These are phyloP conservation scores for Pichia pseudocactophila DNA, from an alignment of 805 yeast species.

Conservation along the genomic window DNA sequence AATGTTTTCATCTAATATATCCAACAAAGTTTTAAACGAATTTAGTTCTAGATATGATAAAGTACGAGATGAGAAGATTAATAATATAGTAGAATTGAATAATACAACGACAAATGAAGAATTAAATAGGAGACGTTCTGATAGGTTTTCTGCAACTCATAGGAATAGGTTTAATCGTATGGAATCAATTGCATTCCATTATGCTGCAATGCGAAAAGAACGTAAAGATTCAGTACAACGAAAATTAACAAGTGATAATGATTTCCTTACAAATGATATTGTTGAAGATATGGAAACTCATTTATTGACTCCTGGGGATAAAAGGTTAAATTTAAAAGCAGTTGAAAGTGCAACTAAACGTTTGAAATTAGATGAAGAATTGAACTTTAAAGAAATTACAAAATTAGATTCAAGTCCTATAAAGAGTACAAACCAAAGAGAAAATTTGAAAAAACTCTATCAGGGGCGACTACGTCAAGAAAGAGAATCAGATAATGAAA, in stretches of 20 bases:
- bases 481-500: not conserved
- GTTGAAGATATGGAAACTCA: no score
- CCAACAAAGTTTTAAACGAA: slow-evolving; percentile 37
- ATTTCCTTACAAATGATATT: not conserved
- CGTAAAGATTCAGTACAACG: not conserved
- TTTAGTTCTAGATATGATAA: slow-evolving; percentile 34
- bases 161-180: slow-evolving; percentile 39
- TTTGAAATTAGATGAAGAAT: slow-evolving; percentile 17
- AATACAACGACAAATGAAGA: slow-evolving; percentile 17
- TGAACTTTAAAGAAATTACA: slow-evolving; percentile 19
- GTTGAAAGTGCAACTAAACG: slow-evolving; percentile 27
- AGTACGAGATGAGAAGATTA: slow-evolving; percentile 25
- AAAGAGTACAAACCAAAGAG: slow-evolving; percentile 18
- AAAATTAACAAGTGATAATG: not conserved
- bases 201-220: slow-evolving; percentile 30
- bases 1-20: slow-evolving; percentile 40
- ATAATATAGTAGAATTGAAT: slow-evolving; percentile 20
- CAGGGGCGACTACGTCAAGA: not conserved
- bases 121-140: slow-evolving; percentile 21
- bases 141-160: slow-evolving; percentile 37
- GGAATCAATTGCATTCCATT: slow-evolving; percentile 43
- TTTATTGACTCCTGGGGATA: slow-evolving; percentile 19
- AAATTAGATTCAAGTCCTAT: slow-evolving; percentile 22
- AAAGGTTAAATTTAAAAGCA: slow-evolving; percentile 15
- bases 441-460: slow-evolving; percentile 13